Evolutionary conservation across 2,329 filamentous ascomycete species (phyloP).

Genomic region (Colletotrichum lindemuthianum): DNA sequence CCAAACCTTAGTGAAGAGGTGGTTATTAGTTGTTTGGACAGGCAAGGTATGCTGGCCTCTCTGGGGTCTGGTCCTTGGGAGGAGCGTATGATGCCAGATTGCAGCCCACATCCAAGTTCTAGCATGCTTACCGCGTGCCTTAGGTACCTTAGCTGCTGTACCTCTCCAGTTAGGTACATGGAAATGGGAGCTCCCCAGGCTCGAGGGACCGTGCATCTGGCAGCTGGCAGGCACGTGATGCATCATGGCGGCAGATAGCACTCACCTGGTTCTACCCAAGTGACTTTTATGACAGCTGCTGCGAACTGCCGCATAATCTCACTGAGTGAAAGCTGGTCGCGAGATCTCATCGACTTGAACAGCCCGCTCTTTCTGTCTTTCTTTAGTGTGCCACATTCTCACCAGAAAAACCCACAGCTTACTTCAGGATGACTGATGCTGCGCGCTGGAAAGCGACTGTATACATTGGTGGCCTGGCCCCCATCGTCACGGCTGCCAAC

Average conservation of each 20-base stretch:
- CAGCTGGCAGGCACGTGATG: conserved; percentile 6
- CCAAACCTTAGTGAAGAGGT: conserved; percentile 32
- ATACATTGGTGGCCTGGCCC: conserved; percentile 89
- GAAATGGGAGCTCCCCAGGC: conserved; percentile 1
- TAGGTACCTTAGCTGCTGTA: too few species aligned
- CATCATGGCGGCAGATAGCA: background rate
- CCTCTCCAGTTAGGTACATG: background rate
- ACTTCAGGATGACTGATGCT: conserved; percentile 76
- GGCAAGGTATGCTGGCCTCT: conserved; percentile 25
- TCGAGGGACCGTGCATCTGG: conserved; percentile 28
- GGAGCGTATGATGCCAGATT: conserved; percentile 39
- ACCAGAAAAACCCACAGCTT: background rate
- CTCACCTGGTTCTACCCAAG: conserved; percentile 17
- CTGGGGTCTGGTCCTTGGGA: conserved; percentile 23
- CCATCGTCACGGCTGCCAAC: conserved; percentile 77
- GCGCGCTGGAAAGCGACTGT: conserved; percentile 89
- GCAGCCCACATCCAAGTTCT: conserved; percentile 36
- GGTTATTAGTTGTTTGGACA: conserved; percentile 24
- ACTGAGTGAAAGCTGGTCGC: background rate
- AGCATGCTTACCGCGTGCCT: background rate
- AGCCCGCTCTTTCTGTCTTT: too few species aligned
- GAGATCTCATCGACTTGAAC: too few species aligned
- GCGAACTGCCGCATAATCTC: conserved; percentile 29
- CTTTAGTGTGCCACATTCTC: background rate
- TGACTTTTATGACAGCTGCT: conserved; percentile 23